Percentiles rank a stretch among this genome's conserved stretches.
Evolutionary conservation across 2,329 filamentous ascomycete species (phyloP).

Genomic region (Blastomyces gilchristii): DNA sequence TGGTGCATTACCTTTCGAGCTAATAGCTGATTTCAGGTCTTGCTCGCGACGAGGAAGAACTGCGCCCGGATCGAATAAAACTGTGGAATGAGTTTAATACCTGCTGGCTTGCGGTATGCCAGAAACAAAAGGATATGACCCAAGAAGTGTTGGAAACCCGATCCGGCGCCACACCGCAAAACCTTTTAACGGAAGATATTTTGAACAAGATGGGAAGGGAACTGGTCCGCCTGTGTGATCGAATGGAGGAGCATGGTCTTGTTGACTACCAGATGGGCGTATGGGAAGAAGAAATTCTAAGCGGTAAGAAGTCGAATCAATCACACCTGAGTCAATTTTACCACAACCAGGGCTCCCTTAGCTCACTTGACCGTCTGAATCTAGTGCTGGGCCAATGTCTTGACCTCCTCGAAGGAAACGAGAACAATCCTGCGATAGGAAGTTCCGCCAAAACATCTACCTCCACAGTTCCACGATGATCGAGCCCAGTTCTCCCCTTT

Average conservation of each 20-base stretch:
- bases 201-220: conserved; percentile 74
- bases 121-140: conserved; percentile 69
- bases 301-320: conserved; percentile 48
- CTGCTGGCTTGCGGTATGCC: conserved; percentile 74
- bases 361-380: neutral
- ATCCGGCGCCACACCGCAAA: conserved; percentile 47
- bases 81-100: conserved; percentile 93
- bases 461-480: neutral
- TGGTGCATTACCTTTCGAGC: conserved; percentile 19
- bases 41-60: conserved; percentile 66
- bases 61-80: conserved; percentile 65
- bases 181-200: conserved; percentile 55
- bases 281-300: conserved; percentile 85
- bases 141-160: conserved; percentile 50
- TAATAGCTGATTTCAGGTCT: conserved; percentile 52
- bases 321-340: neutral
- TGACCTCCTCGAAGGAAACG: conserved; percentile 41
- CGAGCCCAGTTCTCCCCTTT: neutral
- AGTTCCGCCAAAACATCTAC: neutral
- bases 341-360: neutral
- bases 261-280: conserved; percentile 97
- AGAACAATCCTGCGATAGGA: conserved; percentile 10
- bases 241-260: conserved; percentile 79
- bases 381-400: conserved; percentile 45
- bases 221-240: conserved; percentile 71